Evolutionary conservation across 2,329 filamentous ascomycete genomes (phyloP).

Genomic region (Hymenoscyphus salicellus): DNA sequence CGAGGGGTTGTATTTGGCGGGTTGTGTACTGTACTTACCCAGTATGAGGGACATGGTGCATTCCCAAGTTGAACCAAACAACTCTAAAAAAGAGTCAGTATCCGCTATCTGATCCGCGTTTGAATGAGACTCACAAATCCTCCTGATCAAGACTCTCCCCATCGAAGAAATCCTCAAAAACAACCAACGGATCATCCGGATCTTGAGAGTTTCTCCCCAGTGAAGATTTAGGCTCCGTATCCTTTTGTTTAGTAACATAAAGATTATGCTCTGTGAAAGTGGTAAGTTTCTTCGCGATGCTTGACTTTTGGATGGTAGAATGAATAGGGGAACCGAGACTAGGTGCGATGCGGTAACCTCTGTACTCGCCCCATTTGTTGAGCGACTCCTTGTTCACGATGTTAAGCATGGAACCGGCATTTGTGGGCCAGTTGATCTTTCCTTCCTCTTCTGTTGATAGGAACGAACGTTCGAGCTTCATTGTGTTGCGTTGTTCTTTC

Average conservation of each 20-base stretch:
- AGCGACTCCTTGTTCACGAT: constrained; percentile 50
- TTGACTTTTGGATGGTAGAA: constrained; percentile 49
- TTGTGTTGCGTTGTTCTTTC: constrained; percentile 31
- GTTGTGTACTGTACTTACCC: constrained; percentile 25
- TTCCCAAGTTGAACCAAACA: constrained; percentile 54
- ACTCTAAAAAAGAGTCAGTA: constrained; percentile 34
- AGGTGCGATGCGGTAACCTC: constrained; percentile 50
- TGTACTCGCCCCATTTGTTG: constrained; percentile 51
- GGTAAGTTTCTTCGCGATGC: constrained; percentile 44
- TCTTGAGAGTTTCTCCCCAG: constrained; percentile 47
- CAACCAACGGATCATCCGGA: constrained; percentile 46
- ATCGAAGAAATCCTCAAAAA: constrained; percentile 50
- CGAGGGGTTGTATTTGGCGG: neutral
- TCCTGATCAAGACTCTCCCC: constrained; percentile 43
- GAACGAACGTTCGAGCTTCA: constrained; percentile 40
- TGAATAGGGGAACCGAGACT: constrained; percentile 38
- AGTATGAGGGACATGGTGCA: constrained; percentile 56
- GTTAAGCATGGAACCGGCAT: constrained; percentile 46
- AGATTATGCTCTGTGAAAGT: constrained; percentile 51
- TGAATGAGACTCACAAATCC: constrained; percentile 30
- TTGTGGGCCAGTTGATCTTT: constrained; percentile 45
- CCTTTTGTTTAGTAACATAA: constrained; percentile 49
- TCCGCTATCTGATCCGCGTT: too few species aligned
- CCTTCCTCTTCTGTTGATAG: constrained; percentile 45
- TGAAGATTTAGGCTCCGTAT: constrained; percentile 48